phyloP scores from a whole-genome alignment of 2,329 filamentous ascomycete species.

The Fusarium illudens region DNA sequence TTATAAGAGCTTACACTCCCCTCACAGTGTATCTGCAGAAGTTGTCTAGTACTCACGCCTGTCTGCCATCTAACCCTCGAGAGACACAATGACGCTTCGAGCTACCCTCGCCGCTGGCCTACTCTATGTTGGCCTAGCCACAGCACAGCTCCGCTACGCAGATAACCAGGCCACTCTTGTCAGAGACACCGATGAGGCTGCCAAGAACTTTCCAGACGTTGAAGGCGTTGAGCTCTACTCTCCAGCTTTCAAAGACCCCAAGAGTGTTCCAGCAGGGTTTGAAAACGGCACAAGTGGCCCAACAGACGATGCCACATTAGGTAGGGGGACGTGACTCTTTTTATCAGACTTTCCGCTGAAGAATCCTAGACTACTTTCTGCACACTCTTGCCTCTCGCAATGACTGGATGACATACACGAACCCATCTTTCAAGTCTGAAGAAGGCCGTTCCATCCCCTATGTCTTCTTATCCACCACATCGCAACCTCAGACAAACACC shows the following conservation, averaged over 20 bases:
- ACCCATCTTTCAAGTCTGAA: conserved; percentile 34
- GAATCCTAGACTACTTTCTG: conserved; percentile 28
- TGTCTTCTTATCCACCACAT: conserved; percentile 21
- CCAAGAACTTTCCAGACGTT: conserved; percentile 37
- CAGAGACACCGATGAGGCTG: conserved; percentile 35
- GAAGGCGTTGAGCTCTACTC: conserved; percentile 36
- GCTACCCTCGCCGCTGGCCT: conserved; percentile 14
- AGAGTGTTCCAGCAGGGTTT: conserved; percentile 38
- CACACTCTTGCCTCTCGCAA: conserved; percentile 33
- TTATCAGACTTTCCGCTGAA: background rate
- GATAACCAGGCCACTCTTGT: conserved; percentile 38
- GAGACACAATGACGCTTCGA: conserved; percentile 14
- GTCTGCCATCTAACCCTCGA: background rate
- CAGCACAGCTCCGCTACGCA: conserved; percentile 37
- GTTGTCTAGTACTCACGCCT: background rate
- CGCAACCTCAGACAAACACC: conserved; percentile 23
- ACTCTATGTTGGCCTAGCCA: conserved; percentile 26
- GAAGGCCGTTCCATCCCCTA: conserved; percentile 37
- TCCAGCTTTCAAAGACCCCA: conserved; percentile 36
- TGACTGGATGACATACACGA: conserved; percentile 37
- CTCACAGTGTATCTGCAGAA: background rate
- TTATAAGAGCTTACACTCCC: conserved; percentile 12
- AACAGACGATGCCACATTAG: conserved; percentile 30
- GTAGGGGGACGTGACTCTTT: background rate
- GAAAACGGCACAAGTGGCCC: conserved; percentile 43